phyloP scores from a whole-genome alignment of 768 basidiomycete species.

The Rubroboletus pulcherrimus region DNA sequence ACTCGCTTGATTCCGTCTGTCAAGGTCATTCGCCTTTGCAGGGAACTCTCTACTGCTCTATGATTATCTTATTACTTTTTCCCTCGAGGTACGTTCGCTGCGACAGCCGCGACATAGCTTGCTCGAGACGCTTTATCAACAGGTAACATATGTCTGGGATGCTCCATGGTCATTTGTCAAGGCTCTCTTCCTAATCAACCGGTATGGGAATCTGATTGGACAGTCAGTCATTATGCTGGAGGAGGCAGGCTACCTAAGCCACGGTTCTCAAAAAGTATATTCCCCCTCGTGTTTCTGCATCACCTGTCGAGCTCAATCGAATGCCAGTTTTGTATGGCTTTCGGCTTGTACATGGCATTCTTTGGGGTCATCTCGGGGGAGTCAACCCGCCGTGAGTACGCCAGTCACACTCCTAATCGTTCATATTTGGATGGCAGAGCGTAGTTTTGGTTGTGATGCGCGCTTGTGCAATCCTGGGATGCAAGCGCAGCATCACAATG shows the following conservation, averaged over 20 bases:
- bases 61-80: slow-evolving; percentile 26
- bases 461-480: slow-evolving; percentile 23
- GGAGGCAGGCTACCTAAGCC: slow-evolving; percentile 19
- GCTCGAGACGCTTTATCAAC: neutral
- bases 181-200: slow-evolving; percentile 9
- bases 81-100: slow-evolving; percentile 21
- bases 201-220: slow-evolving; percentile 18
- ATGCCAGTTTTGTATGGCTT: slow-evolving; percentile 14
- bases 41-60: slow-evolving; percentile 24
- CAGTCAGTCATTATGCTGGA: slow-evolving; percentile 21
- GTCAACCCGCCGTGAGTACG: slow-evolving; percentile 21
- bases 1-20: neutral
- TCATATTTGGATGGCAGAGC: neutral
- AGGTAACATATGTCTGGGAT: slow-evolving; percentile 20
- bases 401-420: neutral
- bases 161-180: slow-evolving; percentile 14
- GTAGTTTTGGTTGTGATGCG: slow-evolving; percentile 25
- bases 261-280: slow-evolving; percentile 14
- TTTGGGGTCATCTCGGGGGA: slow-evolving; percentile 16
- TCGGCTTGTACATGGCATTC: neutral
- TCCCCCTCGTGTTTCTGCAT: neutral
- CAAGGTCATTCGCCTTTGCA: slow-evolving; percentile 11
- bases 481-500: neutral
- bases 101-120: neutral
- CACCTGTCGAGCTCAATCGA: neutral